These are phyloP conservation scores for Gaeumannomyces sp. DNA, from an alignment of 2,329 filamentous ascomycete species.

Conservation along the genomic window DNA sequence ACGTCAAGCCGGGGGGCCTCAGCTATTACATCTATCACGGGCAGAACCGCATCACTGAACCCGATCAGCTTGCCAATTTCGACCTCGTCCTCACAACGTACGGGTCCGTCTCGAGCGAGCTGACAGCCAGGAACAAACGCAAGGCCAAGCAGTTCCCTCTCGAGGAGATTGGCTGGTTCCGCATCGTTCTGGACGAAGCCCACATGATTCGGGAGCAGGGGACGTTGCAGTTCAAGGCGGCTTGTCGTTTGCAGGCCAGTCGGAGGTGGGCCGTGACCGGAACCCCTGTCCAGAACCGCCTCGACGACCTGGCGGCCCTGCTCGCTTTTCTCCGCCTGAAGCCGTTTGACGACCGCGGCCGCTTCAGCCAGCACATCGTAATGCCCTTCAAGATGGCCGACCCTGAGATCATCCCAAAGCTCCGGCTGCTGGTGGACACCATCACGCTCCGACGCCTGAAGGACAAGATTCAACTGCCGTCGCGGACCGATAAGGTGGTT, in stretches of 20 bases:
- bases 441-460: slow-evolving; percentile 88
- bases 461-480: slow-evolving; percentile 79
- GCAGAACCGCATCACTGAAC: slow-evolving; percentile 62
- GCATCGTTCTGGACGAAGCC: slow-evolving; percentile 89
- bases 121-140: slow-evolving; percentile 54
- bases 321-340: slow-evolving; percentile 78
- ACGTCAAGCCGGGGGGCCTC: slow-evolving; percentile 60
- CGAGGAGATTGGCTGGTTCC: slow-evolving; percentile 81
- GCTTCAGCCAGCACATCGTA: slow-evolving; percentile 75
- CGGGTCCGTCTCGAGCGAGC: slow-evolving; percentile 76
- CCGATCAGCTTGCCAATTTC: slow-evolving; percentile 60
- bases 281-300: slow-evolving; percentile 87
- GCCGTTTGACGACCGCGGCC: slow-evolving; percentile 73
- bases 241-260: slow-evolving; percentile 71
- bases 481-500: slow-evolving; percentile 65
- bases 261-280: slow-evolving; percentile 96
- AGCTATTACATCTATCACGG: slow-evolving; percentile 85
- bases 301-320: slow-evolving; percentile 83
- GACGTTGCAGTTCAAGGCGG: slow-evolving; percentile 77
- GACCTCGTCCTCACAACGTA: slow-evolving; percentile 93
- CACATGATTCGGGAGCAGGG: slow-evolving; percentile 86
- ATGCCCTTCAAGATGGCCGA: slow-evolving; percentile 83
- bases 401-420: slow-evolving; percentile 72
- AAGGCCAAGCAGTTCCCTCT: slow-evolving; percentile 60
- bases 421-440: slow-evolving; percentile 87